These are phyloP conservation scores for Tricholoma flavovirens DNA, from an alignment of 768 basidiomycete genomes.

Conservation along the genomic window DNA sequence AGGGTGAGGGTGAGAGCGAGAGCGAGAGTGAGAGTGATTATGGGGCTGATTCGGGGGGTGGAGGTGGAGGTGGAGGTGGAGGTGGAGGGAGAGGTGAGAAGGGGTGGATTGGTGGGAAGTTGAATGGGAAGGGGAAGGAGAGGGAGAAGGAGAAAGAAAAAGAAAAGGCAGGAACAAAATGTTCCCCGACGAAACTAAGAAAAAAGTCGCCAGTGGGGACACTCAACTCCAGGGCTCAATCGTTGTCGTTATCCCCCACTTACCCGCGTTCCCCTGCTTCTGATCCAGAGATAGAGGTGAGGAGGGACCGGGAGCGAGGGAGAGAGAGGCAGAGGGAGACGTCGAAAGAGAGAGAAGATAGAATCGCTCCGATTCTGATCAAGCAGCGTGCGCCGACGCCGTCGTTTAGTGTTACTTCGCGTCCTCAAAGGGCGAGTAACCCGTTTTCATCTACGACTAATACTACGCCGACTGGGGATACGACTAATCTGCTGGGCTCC, in stretches of 20 bases:
- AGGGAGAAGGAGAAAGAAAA: slow-evolving; percentile 8
- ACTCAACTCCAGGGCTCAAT: background rate
- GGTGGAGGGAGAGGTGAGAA: background rate
- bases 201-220: background rate
- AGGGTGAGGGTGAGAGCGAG: slow-evolving; percentile 22
- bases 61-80: no score
- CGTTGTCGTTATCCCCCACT: background rate
- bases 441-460: background rate
- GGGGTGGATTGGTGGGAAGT: background rate
- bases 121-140: slow-evolving; percentile 8
- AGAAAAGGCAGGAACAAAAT: background rate
- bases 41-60: slow-evolving; percentile 3
- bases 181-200: background rate
- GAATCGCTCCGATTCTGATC: slow-evolving; percentile 53
- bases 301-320: background rate
- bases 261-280: background rate
- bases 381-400: slow-evolving; percentile 49
- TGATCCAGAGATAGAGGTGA: background rate
- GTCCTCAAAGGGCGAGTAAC: slow-evolving; percentile 27
- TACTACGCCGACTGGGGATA: slow-evolving; percentile 23
- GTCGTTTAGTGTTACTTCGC: slow-evolving; percentile 57
- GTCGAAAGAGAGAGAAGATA: slow-evolving; percentile 19
- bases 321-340: slow-evolving; percentile 5
- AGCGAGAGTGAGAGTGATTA: slow-evolving; percentile 16
- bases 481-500: background rate